phyloP scores from a whole-genome alignment of 257 asterid species.

The Jaltomata sinuosa region DNA sequence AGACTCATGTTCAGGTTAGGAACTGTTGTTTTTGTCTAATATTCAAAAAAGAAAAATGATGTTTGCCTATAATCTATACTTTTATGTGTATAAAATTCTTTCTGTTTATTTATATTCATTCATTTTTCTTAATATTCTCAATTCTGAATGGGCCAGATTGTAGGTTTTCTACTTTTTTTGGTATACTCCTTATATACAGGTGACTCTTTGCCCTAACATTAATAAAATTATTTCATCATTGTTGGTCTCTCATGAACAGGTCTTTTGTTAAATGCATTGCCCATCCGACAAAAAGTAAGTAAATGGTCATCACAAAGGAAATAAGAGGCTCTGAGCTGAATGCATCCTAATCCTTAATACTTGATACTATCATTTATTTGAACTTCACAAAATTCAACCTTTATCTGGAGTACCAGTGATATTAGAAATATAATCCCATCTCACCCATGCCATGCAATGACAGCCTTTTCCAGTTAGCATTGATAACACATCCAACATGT shows the following conservation, averaged over 20 bases:
- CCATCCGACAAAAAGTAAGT: background rate
- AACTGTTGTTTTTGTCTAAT: background rate
- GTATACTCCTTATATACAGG: background rate
- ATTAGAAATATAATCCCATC: background rate
- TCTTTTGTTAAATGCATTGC: background rate
- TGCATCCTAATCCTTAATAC: background rate
- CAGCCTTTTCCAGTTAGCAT: background rate
- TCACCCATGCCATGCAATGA: background rate
- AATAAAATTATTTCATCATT: background rate
- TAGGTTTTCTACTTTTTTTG: background rate
- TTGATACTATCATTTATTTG: background rate
- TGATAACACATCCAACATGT: background rate
- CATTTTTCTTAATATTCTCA: background rate
- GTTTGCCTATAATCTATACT: background rate
- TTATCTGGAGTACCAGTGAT: background rate
- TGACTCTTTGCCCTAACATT: background rate
- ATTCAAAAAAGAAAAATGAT: background rate
- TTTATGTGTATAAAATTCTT: background rate
- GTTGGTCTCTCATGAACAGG: background rate
- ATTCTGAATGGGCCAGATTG: background rate
- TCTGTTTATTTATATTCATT: background rate
- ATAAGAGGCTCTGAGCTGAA: background rate
- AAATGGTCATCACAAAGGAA: background rate
- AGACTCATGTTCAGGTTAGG: slow-evolving; percentile 57
- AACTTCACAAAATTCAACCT: background rate